Evolutionary conservation across 2,329 filamentous ascomycete genomes (phyloP).

Genomic region (Cladophialophora bantiana): DNA sequence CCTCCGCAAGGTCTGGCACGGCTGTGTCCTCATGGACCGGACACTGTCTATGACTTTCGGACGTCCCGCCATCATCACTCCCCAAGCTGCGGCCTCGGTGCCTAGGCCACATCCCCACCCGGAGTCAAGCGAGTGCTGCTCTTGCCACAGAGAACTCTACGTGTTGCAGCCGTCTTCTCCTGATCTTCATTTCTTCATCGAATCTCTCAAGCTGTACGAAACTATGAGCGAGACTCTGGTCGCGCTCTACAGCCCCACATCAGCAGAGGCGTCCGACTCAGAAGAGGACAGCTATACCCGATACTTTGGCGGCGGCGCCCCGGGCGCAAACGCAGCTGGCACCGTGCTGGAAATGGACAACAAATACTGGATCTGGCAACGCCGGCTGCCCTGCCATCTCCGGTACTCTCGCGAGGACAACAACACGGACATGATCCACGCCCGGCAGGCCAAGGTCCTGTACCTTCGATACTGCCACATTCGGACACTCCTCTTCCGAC

Average conservation of each 20-base stretch:
- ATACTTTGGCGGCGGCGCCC: slow-evolving; percentile 18
- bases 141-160: slow-evolving; percentile 6
- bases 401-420: background rate
- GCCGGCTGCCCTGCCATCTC: slow-evolving; percentile 19
- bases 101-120: slow-evolving; percentile 24
- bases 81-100: slow-evolving; percentile 22
- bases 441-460: slow-evolving; percentile 27
- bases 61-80: slow-evolving; percentile 27
- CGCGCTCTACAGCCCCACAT: slow-evolving; percentile 23
- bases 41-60: slow-evolving; percentile 32
- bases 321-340: slow-evolving; percentile 20
- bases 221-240: slow-evolving; percentile 27
- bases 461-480: slow-evolving; percentile 24
- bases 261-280: background rate
- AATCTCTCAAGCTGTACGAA: slow-evolving; percentile 25
- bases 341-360: slow-evolving; percentile 27
- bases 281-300: slow-evolving; percentile 10
- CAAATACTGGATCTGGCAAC: slow-evolving; percentile 19
- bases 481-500: slow-evolving; percentile 30
- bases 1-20: slow-evolving; percentile 45
- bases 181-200: slow-evolving; percentile 29
- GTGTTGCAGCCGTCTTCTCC: slow-evolving; percentile 1
- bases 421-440: background rate
- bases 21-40: slow-evolving; percentile 48
- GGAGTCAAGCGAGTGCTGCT: background rate